phyloP scores from a whole-genome alignment of 2,329 filamentous ascomycete genomes.

The Trichoderma brevicompactum region DNA sequence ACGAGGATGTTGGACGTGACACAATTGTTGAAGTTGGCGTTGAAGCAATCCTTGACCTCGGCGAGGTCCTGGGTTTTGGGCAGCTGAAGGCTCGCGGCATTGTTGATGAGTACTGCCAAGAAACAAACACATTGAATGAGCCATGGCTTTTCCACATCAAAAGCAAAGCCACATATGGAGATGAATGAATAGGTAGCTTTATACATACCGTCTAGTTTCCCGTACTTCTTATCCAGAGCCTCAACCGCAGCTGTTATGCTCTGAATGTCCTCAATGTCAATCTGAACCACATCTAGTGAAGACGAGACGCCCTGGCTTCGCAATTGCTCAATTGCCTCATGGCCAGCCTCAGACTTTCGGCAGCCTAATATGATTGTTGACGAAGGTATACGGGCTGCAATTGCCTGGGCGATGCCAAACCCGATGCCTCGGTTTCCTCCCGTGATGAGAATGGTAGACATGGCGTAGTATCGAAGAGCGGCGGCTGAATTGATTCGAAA shows the following conservation, averaged over 20 bases:
- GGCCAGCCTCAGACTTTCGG: neutral
- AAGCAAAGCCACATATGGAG: neutral
- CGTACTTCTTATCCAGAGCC: constrained; percentile 29
- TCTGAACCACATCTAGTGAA: constrained; percentile 24
- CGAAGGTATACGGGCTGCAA: constrained; percentile 34
- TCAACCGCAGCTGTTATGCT: constrained; percentile 29
- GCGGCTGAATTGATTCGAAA: neutral
- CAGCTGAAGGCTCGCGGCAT: constrained; percentile 27
- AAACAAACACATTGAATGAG: neutral
- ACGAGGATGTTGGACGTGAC: constrained; percentile 31
- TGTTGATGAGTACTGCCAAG: constrained; percentile 20
- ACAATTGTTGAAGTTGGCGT: constrained; percentile 32
- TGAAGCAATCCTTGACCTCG: constrained; percentile 22
- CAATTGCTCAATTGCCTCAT: constrained; percentile 16
- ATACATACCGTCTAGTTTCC: constrained; percentile 32
- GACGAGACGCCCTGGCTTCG: constrained; percentile 1
- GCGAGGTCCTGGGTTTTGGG: constrained; percentile 4
- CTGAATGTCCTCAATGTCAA: constrained; percentile 32
- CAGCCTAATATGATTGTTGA: constrained; percentile 37
- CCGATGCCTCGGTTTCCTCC: constrained; percentile 41
- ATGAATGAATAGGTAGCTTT: neutral
- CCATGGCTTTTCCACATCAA: neutral
- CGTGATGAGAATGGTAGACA: constrained; percentile 24
- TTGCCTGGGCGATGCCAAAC: constrained; percentile 36
- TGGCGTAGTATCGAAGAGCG: neutral